These are phyloP conservation scores for Malbranchea cinnamomea DNA, from an alignment of 2,329 filamentous ascomycete genomes.

Conservation along the genomic window DNA sequence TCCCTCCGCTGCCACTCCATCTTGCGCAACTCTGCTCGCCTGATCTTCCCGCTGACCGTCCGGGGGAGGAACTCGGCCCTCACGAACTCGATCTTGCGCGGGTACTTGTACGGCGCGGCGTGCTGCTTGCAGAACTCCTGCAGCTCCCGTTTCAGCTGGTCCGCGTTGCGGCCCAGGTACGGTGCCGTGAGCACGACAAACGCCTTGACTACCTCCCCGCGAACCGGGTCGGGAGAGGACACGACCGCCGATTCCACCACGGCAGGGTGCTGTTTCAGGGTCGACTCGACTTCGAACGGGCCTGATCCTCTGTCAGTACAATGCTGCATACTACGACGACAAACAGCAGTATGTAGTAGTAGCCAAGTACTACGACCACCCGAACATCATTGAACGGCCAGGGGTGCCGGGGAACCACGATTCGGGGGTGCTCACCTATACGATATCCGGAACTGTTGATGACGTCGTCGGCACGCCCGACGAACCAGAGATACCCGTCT, in stretches of 20 bases:
- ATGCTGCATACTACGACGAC: too few relatives aligned
- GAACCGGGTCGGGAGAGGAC: slow-evolving; percentile 21
- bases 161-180: slow-evolving; percentile 9
- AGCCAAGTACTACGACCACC: too few relatives aligned
- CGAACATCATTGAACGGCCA: too few relatives aligned
- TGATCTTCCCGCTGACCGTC: slow-evolving; percentile 25
- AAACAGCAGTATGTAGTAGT: too few relatives aligned
- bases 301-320: too few relatives aligned
- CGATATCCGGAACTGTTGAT: slow-evolving; percentile 28
- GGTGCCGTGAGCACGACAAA: slow-evolving; percentile 23
- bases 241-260: slow-evolving; percentile 28
- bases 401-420: too few relatives aligned
- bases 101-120: slow-evolving; percentile 29
- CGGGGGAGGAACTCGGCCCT: slow-evolving; percentile 24
- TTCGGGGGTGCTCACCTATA: too few relatives aligned
- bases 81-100: slow-evolving; percentile 26
- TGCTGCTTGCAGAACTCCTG: slow-evolving; percentile 28
- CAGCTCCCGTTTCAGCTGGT: slow-evolving; percentile 18
- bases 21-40: slow-evolving; percentile 22
- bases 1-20: slow-evolving; percentile 23
- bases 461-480: slow-evolving; percentile 22
- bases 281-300: slow-evolving; percentile 29
- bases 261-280: slow-evolving; percentile 24
- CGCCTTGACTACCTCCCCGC: slow-evolving; percentile 28
- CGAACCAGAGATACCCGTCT: slow-evolving; percentile 24